Evolutionary conservation across 2,329 filamentous ascomycete species (phyloP), one percentile per base, ranked within the genome.

Genomic region (Hymenoscyphus infarciens): DNA sequence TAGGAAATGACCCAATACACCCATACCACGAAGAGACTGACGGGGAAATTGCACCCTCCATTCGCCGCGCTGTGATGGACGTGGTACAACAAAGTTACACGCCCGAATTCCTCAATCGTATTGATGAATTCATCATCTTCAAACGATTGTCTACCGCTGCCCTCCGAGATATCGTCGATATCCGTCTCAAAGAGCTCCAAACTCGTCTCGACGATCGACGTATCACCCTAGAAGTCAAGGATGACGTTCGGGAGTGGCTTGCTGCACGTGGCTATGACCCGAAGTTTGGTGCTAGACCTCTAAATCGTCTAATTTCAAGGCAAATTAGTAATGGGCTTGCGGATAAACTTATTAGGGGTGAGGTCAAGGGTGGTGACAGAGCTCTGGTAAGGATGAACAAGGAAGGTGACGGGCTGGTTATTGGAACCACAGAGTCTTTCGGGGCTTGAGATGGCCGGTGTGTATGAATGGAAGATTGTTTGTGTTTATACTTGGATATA

Each of bases 121-220:
- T 98, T 66, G 94, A 98, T 76, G 94, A 96, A 65, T 97, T 98
- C 79, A 97, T 98, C 75, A 80, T 98, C 73, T 98, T 98, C 82
- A 94, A 93, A 77, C 86, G 94, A 8, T 83, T 98, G 1, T 91
- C 91, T 0, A 83, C 83, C 33, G 80, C 82, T 19, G 93, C 94
- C 16, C 83, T 98, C 62, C 84, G 92, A 33, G 93, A 96, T 72
- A 98, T 98, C 67, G 92, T 97, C 57, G 92, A 98, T 72, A 97
- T 98, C 67, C 86, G 95, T 35, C 81, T 98, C 56, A 84, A 82
- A 65, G 95, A 98, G 77, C 81, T 98, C 7, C 93, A 97, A 76
- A 78, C 79, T 59, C 86, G 92, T 49, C 85, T 98, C 1, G 88
- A 95, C 66, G 93, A 97, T 71, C 86, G 92, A 58, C 86, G 95